A percentile compares a stretch with the other conserved stretches of the same genome.
These are phyloP conservation scores for Terfezia boudieri DNA, from an alignment of 495 filamentous ascomycete genomes.

Conservation along the genomic window DNA sequence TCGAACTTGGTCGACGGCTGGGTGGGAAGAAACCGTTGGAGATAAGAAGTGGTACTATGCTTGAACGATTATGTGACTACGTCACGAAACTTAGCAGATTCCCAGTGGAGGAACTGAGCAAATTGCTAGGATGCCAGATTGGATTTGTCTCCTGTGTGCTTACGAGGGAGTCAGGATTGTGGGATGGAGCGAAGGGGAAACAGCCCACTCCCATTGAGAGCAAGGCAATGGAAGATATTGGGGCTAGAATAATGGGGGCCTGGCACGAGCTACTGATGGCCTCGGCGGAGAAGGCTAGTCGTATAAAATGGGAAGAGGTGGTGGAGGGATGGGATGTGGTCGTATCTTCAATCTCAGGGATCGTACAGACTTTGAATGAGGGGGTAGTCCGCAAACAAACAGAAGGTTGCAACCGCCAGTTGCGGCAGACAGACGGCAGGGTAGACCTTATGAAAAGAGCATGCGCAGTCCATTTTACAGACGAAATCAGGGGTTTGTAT, in stretches of 20 bases:
- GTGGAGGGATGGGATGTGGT: no score
- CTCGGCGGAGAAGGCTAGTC: no score
- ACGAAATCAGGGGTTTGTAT: no score
- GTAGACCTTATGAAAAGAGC: no score
- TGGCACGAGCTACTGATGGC: background rate
- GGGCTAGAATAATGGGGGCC: background rate
- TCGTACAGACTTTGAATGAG: no score
- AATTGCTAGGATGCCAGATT: background rate
- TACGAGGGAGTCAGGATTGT: background rate
- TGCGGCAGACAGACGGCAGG: no score
- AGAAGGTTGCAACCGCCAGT: no score
- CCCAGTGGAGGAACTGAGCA: background rate
- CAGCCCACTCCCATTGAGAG: background rate
- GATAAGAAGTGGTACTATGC: background rate
- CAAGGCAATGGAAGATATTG: background rate
- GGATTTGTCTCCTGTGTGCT: background rate
- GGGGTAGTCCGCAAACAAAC: no score
- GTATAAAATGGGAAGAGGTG: no score
- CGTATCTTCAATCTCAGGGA: no score
- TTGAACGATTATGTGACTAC: background rate
- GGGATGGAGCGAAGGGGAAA: background rate
- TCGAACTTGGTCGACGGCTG: conserved; percentile 3
- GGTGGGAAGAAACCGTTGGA: background rate
- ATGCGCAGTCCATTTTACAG: no score
- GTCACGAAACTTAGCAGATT: background rate